These are phyloP conservation scores for Chloris gayana DNA, from an alignment of 176 grass and related monocot genomes.

Conservation along the genomic window DNA sequence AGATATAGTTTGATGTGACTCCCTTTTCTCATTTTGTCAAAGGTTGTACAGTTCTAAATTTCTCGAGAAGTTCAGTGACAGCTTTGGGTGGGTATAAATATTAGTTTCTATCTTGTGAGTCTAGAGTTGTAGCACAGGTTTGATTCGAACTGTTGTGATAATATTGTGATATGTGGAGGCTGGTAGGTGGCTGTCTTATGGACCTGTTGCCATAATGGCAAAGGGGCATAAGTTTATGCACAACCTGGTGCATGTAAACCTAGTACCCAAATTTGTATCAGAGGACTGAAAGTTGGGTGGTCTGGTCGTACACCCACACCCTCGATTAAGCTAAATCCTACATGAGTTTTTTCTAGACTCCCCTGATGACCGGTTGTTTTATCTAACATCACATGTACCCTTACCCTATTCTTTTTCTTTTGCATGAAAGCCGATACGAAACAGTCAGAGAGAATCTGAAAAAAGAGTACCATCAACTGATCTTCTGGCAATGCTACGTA, in stretches of 20 bases:
- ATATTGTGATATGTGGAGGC: neutral
- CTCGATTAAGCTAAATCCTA: neutral
- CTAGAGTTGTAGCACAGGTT: neutral
- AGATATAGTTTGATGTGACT: conserved; percentile 27
- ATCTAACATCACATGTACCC: conserved; percentile 6
- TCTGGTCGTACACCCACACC: neutral
- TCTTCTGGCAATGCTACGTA: conserved; percentile 87
- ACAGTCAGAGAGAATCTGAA: conserved; percentile 58
- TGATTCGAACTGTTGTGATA: neutral
- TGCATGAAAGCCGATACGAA: conserved; percentile 93
- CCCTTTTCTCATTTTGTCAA: neutral
- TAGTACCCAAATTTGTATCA: neutral
- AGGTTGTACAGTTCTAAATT: conserved; percentile 16
- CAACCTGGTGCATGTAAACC: neutral
- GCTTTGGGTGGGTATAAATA: neutral
- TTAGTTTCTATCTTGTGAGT: conserved; percentile 4
- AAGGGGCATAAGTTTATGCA: neutral
- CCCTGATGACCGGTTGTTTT: conserved; percentile 12
- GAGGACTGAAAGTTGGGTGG: neutral
- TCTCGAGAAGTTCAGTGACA: conserved; percentile 25
- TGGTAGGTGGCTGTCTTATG: neutral
- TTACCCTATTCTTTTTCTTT: conserved; percentile 30
- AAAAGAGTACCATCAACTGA: conserved; percentile 76
- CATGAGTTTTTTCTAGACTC: conserved; percentile 7
- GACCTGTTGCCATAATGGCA: conserved; percentile 13